Evolutionary conservation across 1,139 yeast species (phyloP).

Genomic region (Debaryomyces coudertii): DNA sequence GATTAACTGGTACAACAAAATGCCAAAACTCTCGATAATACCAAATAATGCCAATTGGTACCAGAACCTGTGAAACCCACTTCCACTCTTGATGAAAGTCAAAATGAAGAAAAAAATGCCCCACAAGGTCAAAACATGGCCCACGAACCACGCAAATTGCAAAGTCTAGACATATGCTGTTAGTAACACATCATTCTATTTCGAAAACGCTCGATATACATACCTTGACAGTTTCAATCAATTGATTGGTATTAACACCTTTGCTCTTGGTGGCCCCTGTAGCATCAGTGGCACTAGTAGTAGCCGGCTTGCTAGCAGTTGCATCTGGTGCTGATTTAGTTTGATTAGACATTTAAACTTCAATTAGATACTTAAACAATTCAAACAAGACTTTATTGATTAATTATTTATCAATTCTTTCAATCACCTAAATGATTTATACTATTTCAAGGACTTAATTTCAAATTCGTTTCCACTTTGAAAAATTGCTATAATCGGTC

Average conservation of each 20-base stretch:
- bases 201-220: slow-evolving; percentile 8
- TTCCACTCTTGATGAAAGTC: slow-evolving; percentile 37
- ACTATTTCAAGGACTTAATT: slow-evolving; percentile 7
- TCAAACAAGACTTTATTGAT: background rate
- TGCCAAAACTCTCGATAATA: slow-evolving; percentile 73
- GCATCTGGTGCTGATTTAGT: slow-evolving; percentile 1
- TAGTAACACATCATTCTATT: slow-evolving; percentile 13
- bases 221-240: slow-evolving; percentile 22
- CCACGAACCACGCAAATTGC: slow-evolving; percentile 67
- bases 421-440: background rate
- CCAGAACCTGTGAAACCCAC: slow-evolving; percentile 41
- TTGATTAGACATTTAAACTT: slow-evolving; percentile 6
- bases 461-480: background rate
- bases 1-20: slow-evolving; percentile 64
- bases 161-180: slow-evolving; percentile 32
- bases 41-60: slow-evolving; percentile 68
- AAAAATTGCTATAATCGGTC: slow-evolving; percentile 8
- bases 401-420: background rate
- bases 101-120: slow-evolving; percentile 58
- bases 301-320: slow-evolving; percentile 5
- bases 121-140: slow-evolving; percentile 69
- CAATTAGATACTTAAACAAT: background rate
- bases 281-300: background rate
- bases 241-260: slow-evolving; percentile 15
- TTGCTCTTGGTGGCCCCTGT: slow-evolving; percentile 1